Evolutionary conservation across 2,329 filamentous ascomycete genomes (phyloP).

Genomic region (Colletotrichum caudatum): DNA sequence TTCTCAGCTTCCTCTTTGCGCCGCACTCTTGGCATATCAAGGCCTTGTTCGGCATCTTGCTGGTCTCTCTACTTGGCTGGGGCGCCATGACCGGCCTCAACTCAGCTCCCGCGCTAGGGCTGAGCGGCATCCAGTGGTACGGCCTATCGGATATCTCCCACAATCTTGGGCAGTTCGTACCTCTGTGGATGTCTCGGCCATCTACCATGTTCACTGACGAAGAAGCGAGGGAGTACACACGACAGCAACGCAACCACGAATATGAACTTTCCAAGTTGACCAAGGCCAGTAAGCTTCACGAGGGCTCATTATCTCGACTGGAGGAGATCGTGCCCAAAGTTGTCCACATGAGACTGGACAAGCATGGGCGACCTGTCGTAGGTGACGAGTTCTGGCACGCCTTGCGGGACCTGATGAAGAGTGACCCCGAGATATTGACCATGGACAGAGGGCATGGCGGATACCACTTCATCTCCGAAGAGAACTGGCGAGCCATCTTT

Average conservation of each 20-base stretch:
- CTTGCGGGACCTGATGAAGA: slow-evolving; percentile 65
- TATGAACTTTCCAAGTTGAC: slow-evolving; percentile 49
- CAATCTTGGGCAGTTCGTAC: slow-evolving; percentile 48
- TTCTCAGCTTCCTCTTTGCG: slow-evolving; percentile 22
- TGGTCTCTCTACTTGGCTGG: slow-evolving; percentile 17
- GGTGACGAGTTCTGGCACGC: slow-evolving; percentile 75
- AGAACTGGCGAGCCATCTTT: slow-evolving; percentile 61
- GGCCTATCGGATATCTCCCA: slow-evolving; percentile 43
- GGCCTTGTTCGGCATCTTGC: slow-evolving; percentile 4
- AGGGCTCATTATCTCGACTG: slow-evolving; percentile 57
- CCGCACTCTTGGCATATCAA: slow-evolving; percentile 25
- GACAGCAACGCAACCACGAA: slow-evolving; percentile 45
- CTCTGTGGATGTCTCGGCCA: slow-evolving; percentile 42
- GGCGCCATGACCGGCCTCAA: slow-evolving; percentile 15
- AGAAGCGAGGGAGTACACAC: slow-evolving; percentile 29
- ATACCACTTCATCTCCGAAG: slow-evolving; percentile 57
- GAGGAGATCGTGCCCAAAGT: slow-evolving; percentile 65
- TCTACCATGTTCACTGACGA: slow-evolving; percentile 32
- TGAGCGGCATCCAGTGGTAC: slow-evolving; percentile 44
- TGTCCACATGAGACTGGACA: slow-evolving; percentile 66
- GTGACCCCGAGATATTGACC: slow-evolving; percentile 61
- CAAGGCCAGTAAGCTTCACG: slow-evolving; percentile 50
- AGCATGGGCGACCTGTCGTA: slow-evolving; percentile 66
- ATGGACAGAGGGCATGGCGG: slow-evolving; percentile 56
- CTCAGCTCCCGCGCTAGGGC: slow-evolving; percentile 13